phyloP scores from a whole-genome alignment of 2,329 filamentous ascomycete genomes.

The Chrysoporthe cubensis region DNA sequence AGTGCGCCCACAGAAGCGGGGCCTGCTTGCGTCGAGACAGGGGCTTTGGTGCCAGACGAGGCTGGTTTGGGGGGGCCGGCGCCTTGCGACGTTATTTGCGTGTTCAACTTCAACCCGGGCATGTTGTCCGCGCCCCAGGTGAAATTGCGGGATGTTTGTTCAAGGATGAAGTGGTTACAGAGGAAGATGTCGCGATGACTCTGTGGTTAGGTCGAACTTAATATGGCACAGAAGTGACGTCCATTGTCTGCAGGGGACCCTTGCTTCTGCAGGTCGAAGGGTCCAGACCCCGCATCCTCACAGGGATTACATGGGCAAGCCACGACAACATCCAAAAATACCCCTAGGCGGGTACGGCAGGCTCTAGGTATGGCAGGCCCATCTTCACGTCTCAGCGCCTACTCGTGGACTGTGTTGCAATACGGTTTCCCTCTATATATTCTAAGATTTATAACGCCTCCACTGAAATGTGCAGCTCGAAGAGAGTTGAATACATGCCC shows the following conservation, averaged over 20 bases:
- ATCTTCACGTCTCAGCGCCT: not conserved
- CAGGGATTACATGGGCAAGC: not conserved
- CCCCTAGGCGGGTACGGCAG: too few species aligned
- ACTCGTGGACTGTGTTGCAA: not conserved
- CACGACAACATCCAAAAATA: not conserved
- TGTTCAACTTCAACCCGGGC: conserved; percentile 38
- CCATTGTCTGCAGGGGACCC: not conserved
- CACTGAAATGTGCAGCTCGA: too few species aligned
- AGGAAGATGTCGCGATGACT: not conserved
- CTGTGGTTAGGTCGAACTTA: not conserved
- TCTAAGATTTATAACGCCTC: too few species aligned
- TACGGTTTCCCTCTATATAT: too few species aligned
- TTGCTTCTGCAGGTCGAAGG: conserved; percentile 1
- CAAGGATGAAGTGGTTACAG: conserved; percentile 7
- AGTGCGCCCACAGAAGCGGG: conserved; percentile 31
- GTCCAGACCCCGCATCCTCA: not conserved
- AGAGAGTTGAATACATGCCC: not conserved
- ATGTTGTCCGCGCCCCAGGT: conserved; percentile 30
- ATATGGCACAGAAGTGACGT: not conserved
- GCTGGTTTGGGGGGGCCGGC: conserved; percentile 29
- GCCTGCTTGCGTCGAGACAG: conserved; percentile 32
- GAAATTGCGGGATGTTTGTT: conserved; percentile 5
- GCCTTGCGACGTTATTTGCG: conserved; percentile 31
- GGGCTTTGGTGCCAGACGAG: conserved; percentile 13
- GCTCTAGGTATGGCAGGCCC: not conserved